Percentiles rank a stretch among this genome's conserved stretches.
phyloP scores from a whole-genome alignment of 371 early-diverging fungal species.

The Mortierella sp. region DNA sequence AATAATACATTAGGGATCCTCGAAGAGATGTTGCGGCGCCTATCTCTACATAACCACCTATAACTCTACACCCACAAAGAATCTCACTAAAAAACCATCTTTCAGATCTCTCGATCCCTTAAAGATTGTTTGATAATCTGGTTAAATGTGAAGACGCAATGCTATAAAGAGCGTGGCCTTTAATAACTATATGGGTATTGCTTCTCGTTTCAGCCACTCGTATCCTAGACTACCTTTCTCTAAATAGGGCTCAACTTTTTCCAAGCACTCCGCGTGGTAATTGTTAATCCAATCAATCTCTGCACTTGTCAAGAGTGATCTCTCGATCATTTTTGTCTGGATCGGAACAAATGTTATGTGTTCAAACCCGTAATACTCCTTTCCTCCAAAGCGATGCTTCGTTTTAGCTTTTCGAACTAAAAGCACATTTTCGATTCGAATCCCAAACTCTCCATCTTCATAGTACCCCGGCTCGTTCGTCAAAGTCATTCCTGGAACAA shows the following conservation, averaged over 20 bases:
- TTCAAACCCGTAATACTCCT: slow-evolving; percentile 88
- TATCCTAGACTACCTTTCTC: slow-evolving; percentile 61
- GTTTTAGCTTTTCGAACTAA: slow-evolving; percentile 74
- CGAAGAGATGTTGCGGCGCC: background rate
- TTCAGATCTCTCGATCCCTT: too few relatives aligned
- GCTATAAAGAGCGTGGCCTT: too few relatives aligned
- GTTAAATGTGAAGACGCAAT: too few relatives aligned
- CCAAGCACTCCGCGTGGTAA: slow-evolving; percentile 83
- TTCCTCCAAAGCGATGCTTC: slow-evolving; percentile 79
- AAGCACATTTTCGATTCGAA: slow-evolving; percentile 96
- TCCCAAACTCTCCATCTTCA: slow-evolving; percentile 97
- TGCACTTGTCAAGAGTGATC: slow-evolving; percentile 67
- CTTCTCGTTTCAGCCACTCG: slow-evolving; percentile 20
- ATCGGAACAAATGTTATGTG: slow-evolving; percentile 92
- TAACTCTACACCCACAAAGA: too few relatives aligned
- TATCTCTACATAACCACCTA: too few relatives aligned
- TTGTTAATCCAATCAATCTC: slow-evolving; percentile 90
- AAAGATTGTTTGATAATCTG: too few relatives aligned
- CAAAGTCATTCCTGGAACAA: slow-evolving; percentile 90
- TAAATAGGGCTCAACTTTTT: slow-evolving; percentile 83
- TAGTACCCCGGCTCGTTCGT: slow-evolving; percentile 99
- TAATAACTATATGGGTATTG: slow-evolving; percentile 12
- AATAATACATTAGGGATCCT: background rate
- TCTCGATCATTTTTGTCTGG: slow-evolving; percentile 81
- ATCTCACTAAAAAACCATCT: too few relatives aligned